Evolutionary conservation across 768 basidiomycete species (phyloP), one percentile per base, ranked within the genome.

Genomic region (Hemileccinum rubropunctum): DNA sequence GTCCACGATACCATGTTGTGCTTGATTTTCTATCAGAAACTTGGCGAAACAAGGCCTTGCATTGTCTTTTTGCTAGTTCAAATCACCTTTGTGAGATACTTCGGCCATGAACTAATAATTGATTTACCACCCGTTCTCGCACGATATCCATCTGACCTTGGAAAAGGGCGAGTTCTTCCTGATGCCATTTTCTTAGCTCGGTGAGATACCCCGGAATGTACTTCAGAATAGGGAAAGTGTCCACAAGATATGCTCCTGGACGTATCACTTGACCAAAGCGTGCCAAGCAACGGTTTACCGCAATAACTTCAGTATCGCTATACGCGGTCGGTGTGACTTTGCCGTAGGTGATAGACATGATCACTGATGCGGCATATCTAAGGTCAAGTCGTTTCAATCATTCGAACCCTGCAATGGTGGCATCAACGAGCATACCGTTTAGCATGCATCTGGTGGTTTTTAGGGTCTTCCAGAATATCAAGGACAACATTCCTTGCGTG

Each of bases 151-250:
- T 26, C 50, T 70, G 71, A 0, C 63, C 52, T 11, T 54, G 33
- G 47, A 67, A 75, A 33, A 74, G 53, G 1, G 40, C 54, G 11
- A 71, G 59, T 52, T 76, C 74, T 41, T 74, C 69, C 27, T 54
- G n/a, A 54, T 86, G 84, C 34, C 80, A 81, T 4, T 71, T 67
- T 50, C 72, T 74, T 6, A 87, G 65, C 50, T 80, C 75, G 4
- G 73, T 72, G 12, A 82, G 69, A 54, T 83, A 63, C 6, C 59
- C 57, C 1, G 65, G 65, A 13, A 67, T 32, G 10, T 61, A 61
- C 42, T 40, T 44, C 1, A 67, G 45, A 28, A 59, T 53, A 4
- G 65, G 65, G 32, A 50, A 59, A 3, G 50, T 47, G 37, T 67
- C 65, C 23, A 67, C 63, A n/a, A 62, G 58, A 37, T 61, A 67